Evolutionary conservation across 1,284 basidiomycete species (phyloP).

Genomic region (Rhodotorula sp.): DNA sequence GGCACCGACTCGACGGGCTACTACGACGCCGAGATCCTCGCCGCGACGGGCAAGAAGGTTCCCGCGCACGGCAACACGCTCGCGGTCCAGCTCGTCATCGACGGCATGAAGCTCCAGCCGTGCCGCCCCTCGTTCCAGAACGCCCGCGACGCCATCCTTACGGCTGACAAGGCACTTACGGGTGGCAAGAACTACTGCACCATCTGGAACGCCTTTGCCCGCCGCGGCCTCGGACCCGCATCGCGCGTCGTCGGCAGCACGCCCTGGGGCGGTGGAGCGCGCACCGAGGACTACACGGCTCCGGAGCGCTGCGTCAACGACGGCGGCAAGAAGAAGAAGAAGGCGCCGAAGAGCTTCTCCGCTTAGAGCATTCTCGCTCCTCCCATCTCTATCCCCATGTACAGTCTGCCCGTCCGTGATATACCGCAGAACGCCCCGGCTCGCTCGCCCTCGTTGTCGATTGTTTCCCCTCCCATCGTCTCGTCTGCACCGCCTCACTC

Average conservation of each 20-base stretch:
- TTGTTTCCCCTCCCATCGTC: neutral
- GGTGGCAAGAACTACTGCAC: slow-evolving; percentile 88
- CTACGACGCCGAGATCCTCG: slow-evolving; percentile 58
- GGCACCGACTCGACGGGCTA: slow-evolving; percentile 68
- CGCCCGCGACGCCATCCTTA: slow-evolving; percentile 85
- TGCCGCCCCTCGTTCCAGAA: slow-evolving; percentile 85
- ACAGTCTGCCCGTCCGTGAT: neutral
- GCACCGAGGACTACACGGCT: slow-evolving; percentile 55
- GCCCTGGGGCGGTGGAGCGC: slow-evolving; percentile 66
- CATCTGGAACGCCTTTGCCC: slow-evolving; percentile 84
- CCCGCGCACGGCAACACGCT: slow-evolving; percentile 93
- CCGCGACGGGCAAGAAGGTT: slow-evolving; percentile 56
- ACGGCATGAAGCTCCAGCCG: slow-evolving; percentile 91
- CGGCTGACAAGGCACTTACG: slow-evolving; percentile 83
- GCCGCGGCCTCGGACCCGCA: slow-evolving; percentile 75
- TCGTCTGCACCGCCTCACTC: neutral
- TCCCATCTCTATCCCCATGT: neutral
- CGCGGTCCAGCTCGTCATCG: slow-evolving; percentile 73
- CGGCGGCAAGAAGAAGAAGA: slow-evolving; percentile 16
- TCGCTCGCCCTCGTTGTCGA: neutral
- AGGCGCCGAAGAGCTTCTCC: neutral
- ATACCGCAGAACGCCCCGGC: neutral
- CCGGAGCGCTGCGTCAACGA: slow-evolving; percentile 46
- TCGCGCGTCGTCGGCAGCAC: slow-evolving; percentile 54
- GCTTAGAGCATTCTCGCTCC: neutral